Evolutionary conservation across 805 yeast species (phyloP), one percentile per base, ranked within the genome.

Genomic region (Spathaspora boniae): DNA sequence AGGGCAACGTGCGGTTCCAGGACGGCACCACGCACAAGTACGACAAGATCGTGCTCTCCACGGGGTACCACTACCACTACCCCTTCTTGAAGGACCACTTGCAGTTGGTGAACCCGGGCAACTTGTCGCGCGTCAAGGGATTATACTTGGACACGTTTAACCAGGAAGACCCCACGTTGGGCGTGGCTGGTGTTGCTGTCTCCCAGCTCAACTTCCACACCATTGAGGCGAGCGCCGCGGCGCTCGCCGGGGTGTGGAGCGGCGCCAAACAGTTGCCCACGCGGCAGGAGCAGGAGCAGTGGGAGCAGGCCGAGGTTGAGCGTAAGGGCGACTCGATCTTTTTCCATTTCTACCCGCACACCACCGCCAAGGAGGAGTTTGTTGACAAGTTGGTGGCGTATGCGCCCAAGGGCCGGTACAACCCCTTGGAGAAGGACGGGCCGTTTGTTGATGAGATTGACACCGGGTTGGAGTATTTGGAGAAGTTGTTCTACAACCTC

Each of bases 201-300:
- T 63, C 75, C 1, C 66, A 70, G 2, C 47, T 72, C 17, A 63
- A 68, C 42, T 74, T 73, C 57, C 70, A 71, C 33, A 61, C 71
- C 11, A 70, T 74, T 43, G 82, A 76, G 45, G 58, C 70, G 2
- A 55, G 63, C 31, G 74, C 78, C 2, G 71, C 76, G n/a, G 78
- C 79, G 0, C 56, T 76, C 33, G 75, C 77, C 11, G 80, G 80
- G n/a, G 70, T 73, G 4, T 76, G 78, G 76, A 59, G 76, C 2
- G 53, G 53, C 5, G 56, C 56, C 19, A 54, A 50, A 17, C 9
- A 42, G 8, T 48, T 74, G 17, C 80, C 80, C 1, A 28, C 63
- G 0, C 41, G 48, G 11, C 60, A 60, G 18, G 70, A 64, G 16
- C 76, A 72, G 46, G 37, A 35, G 14, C 38, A 46, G 6, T 66